A percentile compares a stretch with the other conserved stretches of the same genome.
phyloP scores from a whole-genome alignment of 208 protist genomes.

The Trypanosoma melophagium region DNA sequence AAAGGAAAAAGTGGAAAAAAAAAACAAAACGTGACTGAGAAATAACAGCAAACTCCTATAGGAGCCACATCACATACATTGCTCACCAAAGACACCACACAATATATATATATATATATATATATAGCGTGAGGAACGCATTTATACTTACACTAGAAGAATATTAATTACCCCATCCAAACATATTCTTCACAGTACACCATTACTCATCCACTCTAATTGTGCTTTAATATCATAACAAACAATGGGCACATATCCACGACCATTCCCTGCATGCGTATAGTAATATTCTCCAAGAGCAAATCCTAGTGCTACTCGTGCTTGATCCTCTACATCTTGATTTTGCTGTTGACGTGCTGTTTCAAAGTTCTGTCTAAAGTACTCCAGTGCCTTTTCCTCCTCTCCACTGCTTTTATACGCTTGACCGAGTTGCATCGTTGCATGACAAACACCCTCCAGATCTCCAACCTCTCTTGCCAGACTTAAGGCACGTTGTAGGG shows the following conservation, averaged over 20 bases:
- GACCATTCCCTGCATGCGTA: slow-evolving; percentile 56
- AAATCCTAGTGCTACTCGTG: slow-evolving; percentile 83
- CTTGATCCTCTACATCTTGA: slow-evolving; percentile 69
- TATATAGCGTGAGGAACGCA: neutral
- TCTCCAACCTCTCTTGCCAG: slow-evolving; percentile 73
- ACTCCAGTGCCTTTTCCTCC: slow-evolving; percentile 62
- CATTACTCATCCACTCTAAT: slow-evolving; percentile 86
- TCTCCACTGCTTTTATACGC: slow-evolving; percentile 52
- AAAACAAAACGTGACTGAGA: neutral
- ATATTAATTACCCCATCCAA: no score
- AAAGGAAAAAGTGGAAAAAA: slow-evolving; percentile 6
- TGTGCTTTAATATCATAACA: slow-evolving; percentile 79
- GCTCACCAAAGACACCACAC: neutral
- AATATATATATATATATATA: neutral
- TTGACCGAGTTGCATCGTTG: slow-evolving; percentile 84
- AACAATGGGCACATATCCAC: slow-evolving; percentile 79
- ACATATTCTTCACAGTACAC: slow-evolving; percentile 42
- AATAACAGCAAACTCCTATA: neutral
- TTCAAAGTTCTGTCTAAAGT: slow-evolving; percentile 74
- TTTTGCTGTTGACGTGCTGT: slow-evolving; percentile 59
- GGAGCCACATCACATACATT: neutral
- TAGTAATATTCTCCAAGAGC: slow-evolving; percentile 77
- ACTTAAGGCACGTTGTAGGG: slow-evolving; percentile 58
- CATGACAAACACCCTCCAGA: slow-evolving; percentile 58
- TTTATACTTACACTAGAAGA: no score